Evolutionary conservation across 768 basidiomycete genomes (phyloP).

Genomic region (Suillus paluster): DNA sequence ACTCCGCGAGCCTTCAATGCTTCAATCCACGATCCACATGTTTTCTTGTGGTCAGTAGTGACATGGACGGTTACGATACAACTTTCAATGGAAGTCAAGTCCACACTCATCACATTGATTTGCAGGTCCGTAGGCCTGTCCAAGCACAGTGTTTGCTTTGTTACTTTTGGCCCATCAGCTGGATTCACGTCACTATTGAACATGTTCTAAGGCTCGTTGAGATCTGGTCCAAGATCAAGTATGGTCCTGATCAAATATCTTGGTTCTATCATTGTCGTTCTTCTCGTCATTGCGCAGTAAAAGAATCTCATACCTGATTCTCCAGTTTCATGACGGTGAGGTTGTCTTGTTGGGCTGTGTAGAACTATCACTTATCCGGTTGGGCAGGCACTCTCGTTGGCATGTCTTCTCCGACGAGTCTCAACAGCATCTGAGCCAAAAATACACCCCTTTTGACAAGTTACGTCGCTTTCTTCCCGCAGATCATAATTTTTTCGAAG

Average conservation of each 20-base stretch:
- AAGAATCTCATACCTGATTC: slow-evolving; percentile 61
- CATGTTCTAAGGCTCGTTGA: slow-evolving; percentile 43
- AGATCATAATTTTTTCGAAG: slow-evolving; percentile 48
- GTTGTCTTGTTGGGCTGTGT: slow-evolving; percentile 10
- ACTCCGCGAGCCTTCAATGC: slow-evolving; percentile 45
- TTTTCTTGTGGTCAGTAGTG: slow-evolving; percentile 47
- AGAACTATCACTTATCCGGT: background rate
- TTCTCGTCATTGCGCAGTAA: slow-evolving; percentile 52
- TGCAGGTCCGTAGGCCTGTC: slow-evolving; percentile 47
- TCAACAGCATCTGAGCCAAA: background rate
- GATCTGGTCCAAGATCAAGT: slow-evolving; percentile 37
- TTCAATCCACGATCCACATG: slow-evolving; percentile 46
- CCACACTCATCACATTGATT: slow-evolving; percentile 47
- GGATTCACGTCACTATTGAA: slow-evolving; percentile 56
- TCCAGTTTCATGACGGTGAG: slow-evolving; percentile 48
- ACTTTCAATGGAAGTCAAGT: slow-evolving; percentile 17
- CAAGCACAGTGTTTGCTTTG: slow-evolving; percentile 50
- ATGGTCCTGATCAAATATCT: too few species aligned
- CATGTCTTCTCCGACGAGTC: slow-evolving; percentile 24
- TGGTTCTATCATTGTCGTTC: slow-evolving; percentile 42
- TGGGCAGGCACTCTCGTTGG: slow-evolving; percentile 51
- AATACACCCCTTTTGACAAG: slow-evolving; percentile 33
- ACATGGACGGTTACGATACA: slow-evolving; percentile 42
- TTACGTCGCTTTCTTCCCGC: slow-evolving; percentile 60
- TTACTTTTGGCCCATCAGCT: slow-evolving; percentile 49